Base-by-base conservation (phyloP, 2,329 filamentous ascomycete genomes). In the Mariannaea elegans region DNA sequence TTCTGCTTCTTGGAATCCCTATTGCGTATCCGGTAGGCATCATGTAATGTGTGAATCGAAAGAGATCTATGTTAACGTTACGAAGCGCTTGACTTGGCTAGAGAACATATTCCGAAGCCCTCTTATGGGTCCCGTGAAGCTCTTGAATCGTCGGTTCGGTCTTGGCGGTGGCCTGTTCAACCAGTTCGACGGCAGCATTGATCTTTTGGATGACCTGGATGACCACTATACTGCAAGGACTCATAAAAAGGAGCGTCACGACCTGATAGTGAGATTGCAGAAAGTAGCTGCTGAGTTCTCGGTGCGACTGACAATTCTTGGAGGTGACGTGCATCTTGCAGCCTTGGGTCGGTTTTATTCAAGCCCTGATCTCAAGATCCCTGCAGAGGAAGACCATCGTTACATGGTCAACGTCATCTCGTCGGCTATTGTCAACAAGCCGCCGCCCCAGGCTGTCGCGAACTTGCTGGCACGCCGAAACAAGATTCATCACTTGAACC, bases 401-500 rank as follows among this genome's bases (percentile, higher is more conserved):
- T 98, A 98, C 76, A 98, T 99, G 88, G 90, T 90, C 49, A 99
- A 99, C 72, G 85, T 99, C 18, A 85, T 98, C 52, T 97, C 93
- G 6, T 97, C 94, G 1, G 94, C 94, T 29, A 98, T 99, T 71
- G 94, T 96, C 66, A 97, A 99, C 75, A 94, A 94, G 69, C 95
- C 95, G 2, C 93, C 94, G 13, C 93, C 94, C 1, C 87, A 90
- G 74, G 94, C 79, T 68, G 90, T 99, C 72, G 93, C 93, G 10
- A 97, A 99, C 75, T 86, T 97, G 46, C 84, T 99, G 53, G 94
- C 97, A 59, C 89, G 90, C 72, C 86, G 95, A 60, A 98, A 98
- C 81, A 97, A 89, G 78, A 86, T 90, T 48, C 88, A 91, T 69
- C 88, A 90, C 65, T 77, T 91, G 47, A 84, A 90, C 73, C 70